These are phyloP conservation scores for Calcarisporium arbuscula DNA, from an alignment of 2,329 filamentous ascomycete species.

Conservation along the genomic window DNA sequence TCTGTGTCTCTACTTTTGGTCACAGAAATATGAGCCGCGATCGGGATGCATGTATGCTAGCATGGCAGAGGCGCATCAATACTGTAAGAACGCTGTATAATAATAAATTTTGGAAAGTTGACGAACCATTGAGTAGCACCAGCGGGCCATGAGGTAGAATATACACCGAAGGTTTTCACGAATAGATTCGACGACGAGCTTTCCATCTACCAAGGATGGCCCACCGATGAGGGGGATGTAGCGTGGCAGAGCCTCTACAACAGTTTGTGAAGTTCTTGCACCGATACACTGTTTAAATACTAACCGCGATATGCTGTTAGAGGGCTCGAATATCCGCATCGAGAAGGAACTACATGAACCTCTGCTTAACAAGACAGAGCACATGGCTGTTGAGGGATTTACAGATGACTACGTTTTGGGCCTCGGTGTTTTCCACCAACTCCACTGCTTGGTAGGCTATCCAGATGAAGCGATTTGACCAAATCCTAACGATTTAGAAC, in stretches of 20 bases:
- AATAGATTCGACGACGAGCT: background rate
- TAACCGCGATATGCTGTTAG: background rate
- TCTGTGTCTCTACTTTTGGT: no score
- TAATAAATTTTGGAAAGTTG: no score
- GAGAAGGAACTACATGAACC: background rate
- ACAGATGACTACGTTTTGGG: slow-evolving; percentile 7
- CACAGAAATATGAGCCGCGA: no score
- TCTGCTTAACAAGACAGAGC: slow-evolving; percentile 5
- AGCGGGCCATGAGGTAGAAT: background rate
- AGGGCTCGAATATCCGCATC: slow-evolving; percentile 4
- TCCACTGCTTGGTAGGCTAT: slow-evolving; percentile 6
- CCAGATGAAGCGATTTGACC: background rate
- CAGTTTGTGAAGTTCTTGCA: background rate
- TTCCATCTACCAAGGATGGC: background rate
- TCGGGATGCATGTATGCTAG: no score
- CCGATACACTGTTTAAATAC: no score
- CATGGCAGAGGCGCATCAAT: no score
- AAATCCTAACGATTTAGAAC: slow-evolving; percentile 3
- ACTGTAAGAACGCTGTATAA: no score
- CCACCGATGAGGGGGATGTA: background rate
- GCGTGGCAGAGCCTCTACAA: background rate
- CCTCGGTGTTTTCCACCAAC: slow-evolving; percentile 9
- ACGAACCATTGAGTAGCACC: no score
- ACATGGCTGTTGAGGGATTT: background rate
- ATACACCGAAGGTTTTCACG: background rate